phyloP scores from a whole-genome alignment of 2,329 filamentous ascomycete genomes.

The Metarhizium brunneum region DNA sequence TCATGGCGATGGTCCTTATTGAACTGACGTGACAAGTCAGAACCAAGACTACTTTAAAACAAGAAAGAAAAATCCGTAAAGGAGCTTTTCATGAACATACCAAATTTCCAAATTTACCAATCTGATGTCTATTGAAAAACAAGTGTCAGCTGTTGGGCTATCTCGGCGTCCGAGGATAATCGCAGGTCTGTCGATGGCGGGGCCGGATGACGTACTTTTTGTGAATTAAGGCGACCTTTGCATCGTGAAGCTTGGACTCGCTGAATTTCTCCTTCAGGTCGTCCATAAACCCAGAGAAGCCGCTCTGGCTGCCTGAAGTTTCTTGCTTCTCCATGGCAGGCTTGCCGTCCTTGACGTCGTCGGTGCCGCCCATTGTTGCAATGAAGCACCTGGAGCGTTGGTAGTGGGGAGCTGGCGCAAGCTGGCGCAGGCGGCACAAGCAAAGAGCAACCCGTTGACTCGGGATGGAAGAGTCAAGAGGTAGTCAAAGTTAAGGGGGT shows the following conservation, averaged over 20 bases:
- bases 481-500: too few relatives aligned
- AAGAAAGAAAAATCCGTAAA: not conserved
- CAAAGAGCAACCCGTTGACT: too few relatives aligned
- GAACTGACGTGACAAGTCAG: slow-evolving; percentile 36
- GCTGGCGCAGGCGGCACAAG: not conserved
- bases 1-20: slow-evolving; percentile 89
- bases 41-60: slow-evolving; percentile 2
- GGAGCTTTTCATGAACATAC: slow-evolving; percentile 25
- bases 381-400: not conserved
- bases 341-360: not conserved
- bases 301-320: slow-evolving; percentile 9
- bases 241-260: slow-evolving; percentile 44
- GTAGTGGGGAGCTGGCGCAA: not conserved
- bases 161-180: not conserved
- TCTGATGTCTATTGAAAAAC: slow-evolving; percentile 32
- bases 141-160: not conserved
- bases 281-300: slow-evolving; percentile 28
- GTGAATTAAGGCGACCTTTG: slow-evolving; percentile 47
- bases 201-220: slow-evolving; percentile 39
- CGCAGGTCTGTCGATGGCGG: not conserved
- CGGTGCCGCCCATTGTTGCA: slow-evolving; percentile 3
- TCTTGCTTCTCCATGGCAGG: not conserved
- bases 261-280: slow-evolving; percentile 48
- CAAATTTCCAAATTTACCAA: slow-evolving; percentile 55
- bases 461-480: too few relatives aligned